A percentile compares a stretch with the other conserved stretches of the same genome.
These are phyloP conservation scores for Helotiales sp. DNA, from an alignment of 2,329 filamentous ascomycete genomes.

Conservation along the genomic window DNA sequence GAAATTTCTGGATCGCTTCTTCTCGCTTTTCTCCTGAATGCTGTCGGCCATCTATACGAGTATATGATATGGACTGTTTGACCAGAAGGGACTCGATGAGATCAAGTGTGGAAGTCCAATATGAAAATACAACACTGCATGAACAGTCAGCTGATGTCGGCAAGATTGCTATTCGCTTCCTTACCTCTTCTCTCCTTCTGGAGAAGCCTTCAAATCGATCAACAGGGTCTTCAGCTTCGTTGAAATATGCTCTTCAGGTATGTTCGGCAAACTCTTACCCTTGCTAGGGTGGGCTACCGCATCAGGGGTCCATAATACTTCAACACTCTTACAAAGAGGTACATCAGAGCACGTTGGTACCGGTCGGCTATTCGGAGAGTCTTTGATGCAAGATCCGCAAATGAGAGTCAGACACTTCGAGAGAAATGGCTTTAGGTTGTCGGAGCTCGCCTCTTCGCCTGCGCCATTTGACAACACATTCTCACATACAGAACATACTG, in stretches of 20 bases:
- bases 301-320: slow-evolving; percentile 2
- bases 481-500: slow-evolving; percentile 7
- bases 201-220: slow-evolving; percentile 6
- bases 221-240: slow-evolving; percentile 15
- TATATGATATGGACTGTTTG: slow-evolving; percentile 34
- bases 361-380: slow-evolving; percentile 29
- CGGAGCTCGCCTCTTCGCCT: neutral
- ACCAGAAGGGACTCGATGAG: slow-evolving; percentile 43
- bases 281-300: neutral
- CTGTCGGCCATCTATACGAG: slow-evolving; percentile 51
- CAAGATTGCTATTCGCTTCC: neutral
- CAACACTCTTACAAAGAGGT: slow-evolving; percentile 23
- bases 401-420: slow-evolving; percentile 37
- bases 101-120: slow-evolving; percentile 50
- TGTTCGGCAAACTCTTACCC: neutral
- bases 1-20: slow-evolving; percentile 42
- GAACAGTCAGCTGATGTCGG: neutral
- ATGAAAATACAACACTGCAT: slow-evolving; percentile 51
- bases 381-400: slow-evolving; percentile 35
- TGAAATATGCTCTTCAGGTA: slow-evolving; percentile 4
- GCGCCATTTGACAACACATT: slow-evolving; percentile 3
- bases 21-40: slow-evolving; percentile 44
- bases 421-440: slow-evolving; percentile 27
- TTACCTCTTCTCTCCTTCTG: slow-evolving; percentile 39
- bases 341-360: slow-evolving; percentile 24